Conservation (phyloP, 2,329 filamentous ascomycete species). For the Calonectria naviculata region DNA sequence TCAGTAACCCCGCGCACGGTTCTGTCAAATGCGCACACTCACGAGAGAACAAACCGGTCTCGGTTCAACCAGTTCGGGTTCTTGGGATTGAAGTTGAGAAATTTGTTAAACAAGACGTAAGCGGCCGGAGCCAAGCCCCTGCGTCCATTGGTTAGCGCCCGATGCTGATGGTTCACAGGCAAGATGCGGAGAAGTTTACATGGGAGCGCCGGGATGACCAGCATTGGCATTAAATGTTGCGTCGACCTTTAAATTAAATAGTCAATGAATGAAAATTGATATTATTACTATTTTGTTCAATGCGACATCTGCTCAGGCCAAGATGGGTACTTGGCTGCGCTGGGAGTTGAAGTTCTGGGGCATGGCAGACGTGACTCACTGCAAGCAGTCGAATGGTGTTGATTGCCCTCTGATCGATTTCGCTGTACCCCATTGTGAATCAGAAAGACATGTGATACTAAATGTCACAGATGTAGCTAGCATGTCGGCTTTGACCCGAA, state of each 20-base stretch:
- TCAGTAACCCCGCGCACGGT: background rate
- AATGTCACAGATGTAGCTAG: no score
- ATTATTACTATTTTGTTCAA: no score
- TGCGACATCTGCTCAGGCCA: slow-evolving; percentile 20
- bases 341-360: no score
- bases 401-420: slow-evolving; percentile 90
- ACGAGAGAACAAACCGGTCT: slow-evolving; percentile 99
- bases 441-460: no score
- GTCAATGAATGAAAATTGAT: no score
- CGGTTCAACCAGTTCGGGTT: slow-evolving; percentile 98
- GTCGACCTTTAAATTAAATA: slow-evolving; percentile 81
- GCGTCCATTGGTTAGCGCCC: no score
- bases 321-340: slow-evolving; percentile 52
- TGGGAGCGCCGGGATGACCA: slow-evolving; percentile 97
- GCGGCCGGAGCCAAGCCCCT: slow-evolving; percentile 91
- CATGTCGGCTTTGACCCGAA: no score
- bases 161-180: no score
- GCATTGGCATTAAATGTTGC: slow-evolving; percentile 96
- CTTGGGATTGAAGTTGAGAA: slow-evolving; percentile 99
- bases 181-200: no score
- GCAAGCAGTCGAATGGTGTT: slow-evolving; percentile 98
- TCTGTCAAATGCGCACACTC: slow-evolving; percentile 64
- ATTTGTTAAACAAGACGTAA: slow-evolving; percentile 98
- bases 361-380: no score
- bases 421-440: slow-evolving; percentile 89